Percentiles rank a stretch among this genome's conserved stretches.
Evolutionary conservation across 805 yeast genomes (phyloP).

Genomic region (Candida gorgasii): DNA sequence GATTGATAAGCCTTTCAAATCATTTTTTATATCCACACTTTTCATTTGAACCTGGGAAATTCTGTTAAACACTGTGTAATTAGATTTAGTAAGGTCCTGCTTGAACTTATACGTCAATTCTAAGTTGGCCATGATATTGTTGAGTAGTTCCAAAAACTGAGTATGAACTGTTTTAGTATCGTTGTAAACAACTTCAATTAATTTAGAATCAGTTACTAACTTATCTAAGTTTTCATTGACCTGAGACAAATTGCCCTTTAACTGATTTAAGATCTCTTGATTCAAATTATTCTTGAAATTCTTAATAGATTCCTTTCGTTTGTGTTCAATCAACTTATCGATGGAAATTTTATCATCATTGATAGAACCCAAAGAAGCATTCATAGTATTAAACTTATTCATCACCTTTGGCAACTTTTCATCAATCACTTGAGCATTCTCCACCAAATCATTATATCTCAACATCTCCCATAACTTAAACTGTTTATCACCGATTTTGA

Average conservation of each 20-base stretch:
- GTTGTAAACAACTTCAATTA: not conserved
- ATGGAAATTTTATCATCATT: slow-evolving; percentile 37
- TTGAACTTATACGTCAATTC: slow-evolving; percentile 25
- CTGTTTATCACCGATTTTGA: slow-evolving; percentile 26
- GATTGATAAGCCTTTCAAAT: slow-evolving; percentile 26
- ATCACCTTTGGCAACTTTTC: slow-evolving; percentile 32
- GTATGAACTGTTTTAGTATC: not conserved
- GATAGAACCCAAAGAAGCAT: slow-evolving; percentile 35
- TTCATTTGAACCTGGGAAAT: slow-evolving; percentile 41
- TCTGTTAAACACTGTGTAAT: slow-evolving; percentile 26
- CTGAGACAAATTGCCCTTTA: not conserved
- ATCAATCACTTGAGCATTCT: slow-evolving; percentile 30
- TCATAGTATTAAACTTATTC: slow-evolving; percentile 31
- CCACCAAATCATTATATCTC: slow-evolving; percentile 25
- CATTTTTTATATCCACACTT: slow-evolving; percentile 34
- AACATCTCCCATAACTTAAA: slow-evolving; percentile 32
- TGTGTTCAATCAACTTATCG: slow-evolving; percentile 41
- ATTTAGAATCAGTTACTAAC: not conserved
- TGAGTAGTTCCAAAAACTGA: not conserved
- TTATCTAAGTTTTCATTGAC: not conserved
- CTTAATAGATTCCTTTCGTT: slow-evolving; percentile 38
- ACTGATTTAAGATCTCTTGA: not conserved
- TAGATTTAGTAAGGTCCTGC: slow-evolving; percentile 20
- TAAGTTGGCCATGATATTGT: not conserved
- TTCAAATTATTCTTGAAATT: slow-evolving; percentile 22